These are phyloP conservation scores for Penicillium taxi DNA, from an alignment of 495 filamentous ascomycete genomes.

Conservation along the genomic window DNA sequence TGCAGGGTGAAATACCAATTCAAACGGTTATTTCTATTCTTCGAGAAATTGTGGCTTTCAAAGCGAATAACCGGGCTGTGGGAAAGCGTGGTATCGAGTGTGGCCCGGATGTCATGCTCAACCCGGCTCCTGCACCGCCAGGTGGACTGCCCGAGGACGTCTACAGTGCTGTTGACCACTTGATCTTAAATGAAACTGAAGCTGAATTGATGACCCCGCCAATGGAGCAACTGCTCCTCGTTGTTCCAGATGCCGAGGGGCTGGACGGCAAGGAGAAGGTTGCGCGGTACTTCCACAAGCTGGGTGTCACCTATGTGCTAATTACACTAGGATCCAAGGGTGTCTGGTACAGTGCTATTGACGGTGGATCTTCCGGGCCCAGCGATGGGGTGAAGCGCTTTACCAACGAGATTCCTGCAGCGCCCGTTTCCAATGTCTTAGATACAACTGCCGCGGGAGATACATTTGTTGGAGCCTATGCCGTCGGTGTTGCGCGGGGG, in stretches of 20 bases:
- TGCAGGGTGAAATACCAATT: conserved; percentile 84
- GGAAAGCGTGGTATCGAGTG: conserved; percentile 38
- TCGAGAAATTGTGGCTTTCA: conserved; percentile 23
- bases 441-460: conserved; percentile 95
- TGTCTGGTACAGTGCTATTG: conserved; percentile 48
- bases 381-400: conserved; percentile 28
- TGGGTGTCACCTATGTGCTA: conserved; percentile 67
- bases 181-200: conserved; percentile 90
- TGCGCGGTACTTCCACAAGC: conserved; percentile 49
- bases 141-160: conserved; percentile 54
- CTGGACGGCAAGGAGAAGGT: conserved; percentile 46
- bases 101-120: conserved; percentile 58
- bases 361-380: conserved; percentile 32
- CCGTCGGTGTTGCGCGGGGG: conserved; percentile 51
- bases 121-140: conserved; percentile 74
- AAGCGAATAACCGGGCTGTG: conserved; percentile 37
- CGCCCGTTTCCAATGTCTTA: conserved; percentile 59
- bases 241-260: conserved; percentile 32
- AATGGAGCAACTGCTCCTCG: conserved; percentile 23
- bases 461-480: conserved; percentile 87
- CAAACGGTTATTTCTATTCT: conserved; percentile 62
- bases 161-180: conserved; percentile 61
- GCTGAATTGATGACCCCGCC: conserved; percentile 58
- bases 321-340: conserved; percentile 79
- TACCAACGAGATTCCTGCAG: conserved; percentile 41